A percentile compares a stretch with the other conserved stretches of the same genome.
phyloP scores from a whole-genome alignment of 345 rosid genomes.

The Gossypium rotundifolium region DNA sequence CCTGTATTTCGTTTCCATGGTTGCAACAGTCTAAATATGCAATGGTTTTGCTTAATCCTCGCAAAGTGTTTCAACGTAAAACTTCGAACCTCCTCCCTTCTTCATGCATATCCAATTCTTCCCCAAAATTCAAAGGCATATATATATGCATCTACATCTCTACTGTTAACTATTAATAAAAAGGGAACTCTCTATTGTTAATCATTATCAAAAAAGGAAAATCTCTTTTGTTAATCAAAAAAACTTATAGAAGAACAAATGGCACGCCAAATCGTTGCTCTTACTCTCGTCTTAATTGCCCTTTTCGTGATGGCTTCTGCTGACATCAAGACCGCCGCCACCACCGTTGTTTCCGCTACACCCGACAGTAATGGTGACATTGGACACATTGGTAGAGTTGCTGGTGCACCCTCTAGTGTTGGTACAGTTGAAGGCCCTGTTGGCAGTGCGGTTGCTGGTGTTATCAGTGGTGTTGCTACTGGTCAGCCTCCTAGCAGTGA shows the following conservation, averaged over 20 bases:
- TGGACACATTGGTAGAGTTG: background rate
- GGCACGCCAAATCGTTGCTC: constrained; percentile 29
- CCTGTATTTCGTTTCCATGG: background rate
- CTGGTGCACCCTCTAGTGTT: background rate
- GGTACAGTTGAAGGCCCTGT: background rate
- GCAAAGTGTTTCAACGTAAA: background rate
- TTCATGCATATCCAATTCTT: background rate
- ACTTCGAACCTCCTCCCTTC: background rate
- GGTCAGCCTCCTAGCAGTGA: background rate
- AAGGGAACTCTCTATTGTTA: background rate
- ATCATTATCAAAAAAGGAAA: background rate
- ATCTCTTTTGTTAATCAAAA: background rate
- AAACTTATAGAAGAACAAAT: constrained; percentile 15
- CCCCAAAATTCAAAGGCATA: background rate
- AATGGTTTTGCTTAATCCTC: background rate
- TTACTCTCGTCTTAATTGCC: constrained; percentile 29
- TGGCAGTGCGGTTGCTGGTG: background rate
- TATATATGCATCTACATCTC: background rate
- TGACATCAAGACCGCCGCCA: background rate
- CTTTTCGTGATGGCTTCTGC: constrained; percentile 30
- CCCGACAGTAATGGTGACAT: background rate
- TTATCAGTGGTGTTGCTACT: background rate
- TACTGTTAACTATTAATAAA: too few species aligned
- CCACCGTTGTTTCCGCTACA: background rate
- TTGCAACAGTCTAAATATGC: background rate